Evolutionary conservation across 2,329 filamentous ascomycete genomes (phyloP), one percentile per base, ranked within the genome.

Genomic region (Talaromyces albobiverticillius): DNA sequence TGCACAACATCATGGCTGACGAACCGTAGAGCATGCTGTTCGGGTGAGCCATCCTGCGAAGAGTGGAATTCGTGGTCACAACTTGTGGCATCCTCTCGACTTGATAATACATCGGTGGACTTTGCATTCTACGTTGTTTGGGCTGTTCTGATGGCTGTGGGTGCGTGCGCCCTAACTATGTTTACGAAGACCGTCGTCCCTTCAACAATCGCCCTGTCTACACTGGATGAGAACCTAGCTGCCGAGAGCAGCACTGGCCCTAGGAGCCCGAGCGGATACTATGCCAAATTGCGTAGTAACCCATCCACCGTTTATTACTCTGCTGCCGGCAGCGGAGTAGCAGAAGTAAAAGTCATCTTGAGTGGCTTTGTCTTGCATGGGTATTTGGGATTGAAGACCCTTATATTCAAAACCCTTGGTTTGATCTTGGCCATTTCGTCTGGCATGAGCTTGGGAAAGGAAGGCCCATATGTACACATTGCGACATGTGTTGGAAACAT

Each of bases 361-460:
- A 96, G 91, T 64, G 94, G 94, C 5, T 99, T 97, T 65, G 93
- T 99, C 53, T 78, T 99, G 53, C 94, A 97, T 77, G 93, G 94
- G 1, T 97, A 97, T 67, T 81, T 99, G 7, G 94, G 94, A 62
- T 71, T 95, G 36, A 89, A 88, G 66, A 97, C 94, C 0, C 79
- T 99, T 26, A 71, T 93, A 4, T 82, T 95, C 73, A 99, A 99
- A 69, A 89, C 89, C 0, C 64, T 88, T 14, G 91, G 87, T 13
- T 76, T 99, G 45, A 83, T 96, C 55, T 79, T 97, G 54, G 95
- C 90, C 68, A 91, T 97, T 36, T 88, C 91, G 1, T 97, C 94
- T 2, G 94, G 94, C 3, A 79, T 99, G 57, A 96, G 91, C 67
- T 78, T 99, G 40, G 94, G 94, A 25, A 99, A 99, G 69, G 94